phyloP scores from a whole-genome alignment of 2,329 filamentous ascomycete species.

The Curvularia lunata region DNA sequence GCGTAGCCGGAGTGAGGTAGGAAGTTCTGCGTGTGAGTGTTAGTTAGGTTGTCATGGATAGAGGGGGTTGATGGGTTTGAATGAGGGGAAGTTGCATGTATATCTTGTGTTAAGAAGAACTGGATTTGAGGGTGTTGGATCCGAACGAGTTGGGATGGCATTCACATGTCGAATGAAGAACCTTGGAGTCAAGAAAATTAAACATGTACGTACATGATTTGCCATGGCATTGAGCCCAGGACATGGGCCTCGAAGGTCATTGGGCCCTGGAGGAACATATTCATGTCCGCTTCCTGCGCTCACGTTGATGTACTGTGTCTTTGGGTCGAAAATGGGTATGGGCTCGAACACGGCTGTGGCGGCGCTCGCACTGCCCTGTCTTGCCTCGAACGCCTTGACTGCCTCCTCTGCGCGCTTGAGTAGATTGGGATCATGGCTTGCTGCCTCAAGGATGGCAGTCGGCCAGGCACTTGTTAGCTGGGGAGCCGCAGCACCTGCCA shows the following conservation, averaged over 20 bases:
- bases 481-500: slow-evolving; percentile 17
- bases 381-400: slow-evolving; percentile 16
- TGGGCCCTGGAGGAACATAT: slow-evolving; percentile 31
- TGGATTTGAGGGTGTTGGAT: too few relatives aligned
- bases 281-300: slow-evolving; percentile 30
- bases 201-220: slow-evolving; percentile 33
- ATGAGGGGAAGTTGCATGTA: too few relatives aligned
- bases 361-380: slow-evolving; percentile 28
- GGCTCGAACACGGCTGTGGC: slow-evolving; percentile 32
- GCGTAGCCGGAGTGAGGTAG: slow-evolving; percentile 33
- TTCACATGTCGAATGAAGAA: too few relatives aligned
- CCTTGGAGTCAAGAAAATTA: too few relatives aligned
- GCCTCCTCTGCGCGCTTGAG: slow-evolving; percentile 27
- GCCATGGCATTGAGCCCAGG: slow-evolving; percentile 36
- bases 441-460: slow-evolving; percentile 30
- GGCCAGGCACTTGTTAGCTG: slow-evolving; percentile 27
- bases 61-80: too few relatives aligned
- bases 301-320: slow-evolving; percentile 27
- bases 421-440: slow-evolving; percentile 25
- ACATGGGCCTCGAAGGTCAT: slow-evolving; percentile 34
- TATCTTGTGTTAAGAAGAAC: too few relatives aligned
- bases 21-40: slow-evolving; percentile 18
- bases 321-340: slow-evolving; percentile 27
- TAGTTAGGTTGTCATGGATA: background rate
- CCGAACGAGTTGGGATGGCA: too few relatives aligned